Base-by-base conservation (phyloP, 768 basidiomycete genomes). In the Chlorophyllum brunneum region DNA sequence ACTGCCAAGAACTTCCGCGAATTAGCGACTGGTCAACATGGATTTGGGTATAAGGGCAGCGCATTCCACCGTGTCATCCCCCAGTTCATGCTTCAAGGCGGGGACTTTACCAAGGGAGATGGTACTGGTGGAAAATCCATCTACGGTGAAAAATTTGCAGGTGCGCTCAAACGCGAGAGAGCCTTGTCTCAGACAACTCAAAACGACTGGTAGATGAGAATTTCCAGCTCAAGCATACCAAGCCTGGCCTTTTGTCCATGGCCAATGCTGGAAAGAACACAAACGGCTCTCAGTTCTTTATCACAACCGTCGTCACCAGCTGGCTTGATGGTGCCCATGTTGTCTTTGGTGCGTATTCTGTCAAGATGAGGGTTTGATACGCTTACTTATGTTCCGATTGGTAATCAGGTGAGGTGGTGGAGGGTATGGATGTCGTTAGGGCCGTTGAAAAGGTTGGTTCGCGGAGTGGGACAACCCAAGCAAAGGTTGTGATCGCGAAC, bases 261-360 rank as follows among this genome's bases (percentile, higher is more conserved):
- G 91, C 91, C 20, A 93, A 94, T 62, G 79, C 85, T 4, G 86
- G 85, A 27, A 70, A 68, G 64, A 83, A 92, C 73, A 94, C 92
- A 58, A 95, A 95, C 63, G 92, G 88, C 11, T 88, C 82, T 16
- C 81, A 79, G 67, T 94, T 95, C 80, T 94, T 95, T 78, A 83
- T 95, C 74, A 92, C 88, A 57, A 94, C 91, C 34, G 84, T 83
- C 51, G 68, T 71, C 29, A 88, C 88, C 2, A 69, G 73, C 31
- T 92, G 88, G 89, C 81, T 94, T 54, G 88, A 94, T 65, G 86
- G 85, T 52, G 79, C 77, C 51, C 86, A 92, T 68, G 87, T 92
- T 68, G 92, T 95, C 42, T 94, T 95, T 62, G 93, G 92, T 82
- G 60, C 43, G 71, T n/a, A 39, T 37, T 11, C 13, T 6, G 40